Base-by-base conservation (phyloP, 2,329 filamentous ascomycete genomes). In the Colletotrichum chrysophilum region DNA sequence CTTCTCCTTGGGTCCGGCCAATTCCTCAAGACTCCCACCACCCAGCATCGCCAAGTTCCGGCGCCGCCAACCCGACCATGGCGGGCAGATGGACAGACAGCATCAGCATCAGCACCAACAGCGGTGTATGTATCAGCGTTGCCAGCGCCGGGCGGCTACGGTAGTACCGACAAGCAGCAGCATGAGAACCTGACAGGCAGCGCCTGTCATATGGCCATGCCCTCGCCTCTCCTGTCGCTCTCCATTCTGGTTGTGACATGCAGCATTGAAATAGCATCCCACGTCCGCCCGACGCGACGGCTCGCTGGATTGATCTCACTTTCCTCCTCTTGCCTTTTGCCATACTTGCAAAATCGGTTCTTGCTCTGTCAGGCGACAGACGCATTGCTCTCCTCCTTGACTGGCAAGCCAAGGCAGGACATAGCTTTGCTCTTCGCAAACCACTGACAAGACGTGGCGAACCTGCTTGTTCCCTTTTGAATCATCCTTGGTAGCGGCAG, bases 191-290 rank as follows among this genome's bases (percentile, higher is more conserved):
- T 36, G 34, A 36, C 34, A 36, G 34, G 34, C 34, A 36, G 34
- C 34, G 34, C 34, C n/a, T n/a, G 52, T 18, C 64, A 34, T 28
- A 21, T 34, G 21, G 28, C 36, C 32, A 24, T 34, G 18, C n/a
- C 36, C 36, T 34, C 21, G 32, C 60, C 56, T 28, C 16, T 24
- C 56, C 60, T 43, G 14, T 30, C 24, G 34, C 24, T 36, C 21
- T 24, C 60, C 62, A 48, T n/a, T 52, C 43, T 66, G 34, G 18
- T 48, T n/a, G 34, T 28, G 32, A 64, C 43, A 30, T 65, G n/a
- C 71, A 55, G 38, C 52, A 66, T 66, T 74, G 32, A 75, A 75
- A 72, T 66, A 66, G 68, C 72, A 52, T 75, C 34, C 68, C 48
- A 21, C 72, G 14, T 26, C 72, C 61, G 67, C 55, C 36, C 48